Conservation (phyloP, 495 filamentous ascomycete genomes). For the Opeltia flavorubescens region DNA sequence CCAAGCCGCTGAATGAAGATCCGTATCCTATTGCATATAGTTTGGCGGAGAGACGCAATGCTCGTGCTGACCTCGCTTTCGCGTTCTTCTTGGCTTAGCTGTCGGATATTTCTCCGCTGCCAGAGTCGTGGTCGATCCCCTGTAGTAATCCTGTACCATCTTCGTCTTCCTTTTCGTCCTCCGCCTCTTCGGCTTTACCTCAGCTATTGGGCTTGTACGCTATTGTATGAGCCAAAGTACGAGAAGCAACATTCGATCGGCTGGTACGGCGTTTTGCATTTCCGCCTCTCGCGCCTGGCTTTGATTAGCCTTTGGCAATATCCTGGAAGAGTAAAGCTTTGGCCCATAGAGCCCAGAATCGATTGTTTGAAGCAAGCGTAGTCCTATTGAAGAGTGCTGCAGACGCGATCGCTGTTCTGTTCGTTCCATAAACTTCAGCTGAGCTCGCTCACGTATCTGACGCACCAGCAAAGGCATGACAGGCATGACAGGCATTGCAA, state of each 20-base stretch:
- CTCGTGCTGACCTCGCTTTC: not conserved
- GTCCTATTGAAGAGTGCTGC: not conserved
- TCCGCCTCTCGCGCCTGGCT: not conserved
- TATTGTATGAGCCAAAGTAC: not conserved
- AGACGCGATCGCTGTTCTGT: not conserved
- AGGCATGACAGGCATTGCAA: too few species aligned
- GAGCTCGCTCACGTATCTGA: too few species aligned
- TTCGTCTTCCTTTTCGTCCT: not conserved
- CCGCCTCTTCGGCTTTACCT: not conserved
- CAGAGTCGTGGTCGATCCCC: not conserved
- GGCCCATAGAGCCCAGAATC: not conserved
- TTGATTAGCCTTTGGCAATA: not conserved
- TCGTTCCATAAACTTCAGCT: not conserved
- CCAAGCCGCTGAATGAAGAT: not conserved
- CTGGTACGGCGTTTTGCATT: not conserved
- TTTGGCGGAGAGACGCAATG: not conserved
- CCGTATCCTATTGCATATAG: not conserved
- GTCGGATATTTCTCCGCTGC: not conserved
- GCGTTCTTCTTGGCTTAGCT: not conserved
- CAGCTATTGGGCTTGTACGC: not conserved
- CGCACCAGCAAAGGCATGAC: too few species aligned
- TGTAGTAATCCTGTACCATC: not conserved
- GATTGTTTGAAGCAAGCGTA: not conserved
- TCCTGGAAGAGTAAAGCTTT: not conserved
- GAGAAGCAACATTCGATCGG: not conserved